phyloP scores from a whole-genome alignment of 2,329 filamentous ascomycete species.

The Aspergillus glaucus region DNA sequence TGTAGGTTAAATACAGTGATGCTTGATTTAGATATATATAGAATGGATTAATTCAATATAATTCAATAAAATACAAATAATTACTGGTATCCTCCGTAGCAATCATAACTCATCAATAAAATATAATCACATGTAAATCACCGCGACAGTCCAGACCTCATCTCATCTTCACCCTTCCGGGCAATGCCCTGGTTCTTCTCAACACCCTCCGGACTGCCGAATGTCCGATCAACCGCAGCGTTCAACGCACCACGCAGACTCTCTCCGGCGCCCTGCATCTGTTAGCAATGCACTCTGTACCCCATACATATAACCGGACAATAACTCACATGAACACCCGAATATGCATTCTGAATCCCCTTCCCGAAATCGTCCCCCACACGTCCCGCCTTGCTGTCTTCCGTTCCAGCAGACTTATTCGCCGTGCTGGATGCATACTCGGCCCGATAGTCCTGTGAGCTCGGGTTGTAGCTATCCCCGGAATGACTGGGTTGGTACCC shows the following conservation, averaged over 20 bases:
- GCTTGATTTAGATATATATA: too few relatives aligned
- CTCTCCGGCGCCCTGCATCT: constrained; percentile 33
- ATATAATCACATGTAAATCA: background rate
- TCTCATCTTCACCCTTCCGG: constrained; percentile 29
- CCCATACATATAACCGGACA: background rate
- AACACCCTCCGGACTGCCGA: constrained; percentile 30
- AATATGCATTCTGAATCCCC: constrained; percentile 21
- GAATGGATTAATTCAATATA: too few relatives aligned
- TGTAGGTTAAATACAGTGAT: too few relatives aligned
- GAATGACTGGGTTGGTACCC: constrained; percentile 2
- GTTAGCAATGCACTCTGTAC: background rate
- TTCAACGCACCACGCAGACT: constrained; percentile 33
- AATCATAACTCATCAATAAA: background rate
- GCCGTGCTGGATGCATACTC: constrained; percentile 13
- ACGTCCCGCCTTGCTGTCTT: constrained; percentile 4
- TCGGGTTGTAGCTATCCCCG: background rate
- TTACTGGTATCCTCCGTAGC: too few relatives aligned
- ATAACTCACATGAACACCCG: constrained; percentile 31
- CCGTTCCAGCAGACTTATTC: constrained; percentile 6
- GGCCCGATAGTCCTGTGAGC: constrained; percentile 10
- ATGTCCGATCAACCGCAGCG: constrained; percentile 33
- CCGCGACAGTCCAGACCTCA: constrained; percentile 20
- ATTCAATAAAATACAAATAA: too few relatives aligned
- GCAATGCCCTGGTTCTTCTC: constrained; percentile 33
- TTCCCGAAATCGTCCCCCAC: constrained; percentile 16